Evolutionary conservation across 805 yeast species (phyloP).

Genomic region (Candida bentonensis): DNA sequence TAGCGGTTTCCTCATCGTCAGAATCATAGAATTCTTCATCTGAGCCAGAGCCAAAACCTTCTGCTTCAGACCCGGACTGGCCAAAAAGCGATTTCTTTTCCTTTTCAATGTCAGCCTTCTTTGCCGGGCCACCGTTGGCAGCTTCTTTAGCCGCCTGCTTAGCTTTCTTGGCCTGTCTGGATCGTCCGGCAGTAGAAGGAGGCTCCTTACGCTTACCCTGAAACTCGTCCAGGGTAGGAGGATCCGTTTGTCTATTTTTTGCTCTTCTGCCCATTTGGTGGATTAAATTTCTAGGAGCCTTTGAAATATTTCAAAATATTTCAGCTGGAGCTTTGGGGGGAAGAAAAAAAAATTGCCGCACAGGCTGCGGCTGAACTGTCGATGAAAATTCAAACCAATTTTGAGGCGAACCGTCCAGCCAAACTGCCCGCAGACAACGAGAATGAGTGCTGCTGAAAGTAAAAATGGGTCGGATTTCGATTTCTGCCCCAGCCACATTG

Average conservation of each 20-base stretch:
- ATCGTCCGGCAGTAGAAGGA: slow-evolving; percentile 13
- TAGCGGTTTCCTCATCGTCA: slow-evolving; percentile 37
- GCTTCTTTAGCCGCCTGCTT: slow-evolving; percentile 14
- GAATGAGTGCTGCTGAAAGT: neutral
- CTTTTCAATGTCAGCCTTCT: slow-evolving; percentile 7
- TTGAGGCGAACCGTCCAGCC: slow-evolving; percentile 4
- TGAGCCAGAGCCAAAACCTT: slow-evolving; percentile 42
- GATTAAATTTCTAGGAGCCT: neutral
- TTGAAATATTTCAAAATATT: neutral
- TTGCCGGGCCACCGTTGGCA: slow-evolving; percentile 12
- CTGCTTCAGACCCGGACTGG: slow-evolving; percentile 30
- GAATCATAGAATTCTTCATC: slow-evolving; percentile 43
- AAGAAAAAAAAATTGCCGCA: slow-evolving; percentile 4
- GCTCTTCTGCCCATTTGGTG: slow-evolving; percentile 77
- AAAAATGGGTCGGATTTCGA: slow-evolving; percentile 3
- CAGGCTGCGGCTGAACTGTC: neutral
- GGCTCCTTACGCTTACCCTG: slow-evolving; percentile 20
- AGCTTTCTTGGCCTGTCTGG: slow-evolving; percentile 16
- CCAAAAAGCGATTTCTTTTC: slow-evolving; percentile 36
- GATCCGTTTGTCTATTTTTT: slow-evolving; percentile 83
- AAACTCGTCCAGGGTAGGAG: slow-evolving; percentile 81
- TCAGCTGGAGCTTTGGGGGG: neutral
- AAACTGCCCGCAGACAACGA: slow-evolving; percentile 3
- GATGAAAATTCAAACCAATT: neutral
- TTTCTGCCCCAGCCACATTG: slow-evolving; percentile 20